Base-by-base conservation (phyloP, 208 protist species). In the Porcisia hertigi region DNA sequence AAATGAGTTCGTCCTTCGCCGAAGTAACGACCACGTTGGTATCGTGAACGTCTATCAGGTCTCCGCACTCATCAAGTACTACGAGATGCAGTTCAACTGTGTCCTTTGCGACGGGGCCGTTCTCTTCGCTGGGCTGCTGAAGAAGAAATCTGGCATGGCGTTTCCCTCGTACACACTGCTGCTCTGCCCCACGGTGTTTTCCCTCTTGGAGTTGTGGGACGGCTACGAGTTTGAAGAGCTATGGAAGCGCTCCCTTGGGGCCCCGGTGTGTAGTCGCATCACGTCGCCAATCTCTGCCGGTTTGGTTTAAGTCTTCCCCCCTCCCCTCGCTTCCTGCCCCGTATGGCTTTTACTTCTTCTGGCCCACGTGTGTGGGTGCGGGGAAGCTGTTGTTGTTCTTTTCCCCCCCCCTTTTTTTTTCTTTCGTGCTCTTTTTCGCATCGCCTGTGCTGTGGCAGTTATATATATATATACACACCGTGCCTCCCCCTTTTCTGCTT, bases 171-270 rank as follows among this genome's bases (percentile, higher is more conserved):
- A 95, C 71, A 86, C 82, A 60, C 72, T 95, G 55, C 73, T 95
- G 59, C 84, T 93, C 82, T 95, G 91, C 75, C 87, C 91, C 0
- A 88, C 79, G n/a, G 82, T 95, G 43, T 90, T 95, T 71, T 75
- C 80, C 52, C 77, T 95, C 67, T 79, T 95, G 71, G 87, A 95
- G 76, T 43, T 95, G 58, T 93, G 88, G 88, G 91, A 95, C 45
- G 86, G 86, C 7, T 95, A 88, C 75, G 87, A 91, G n/a, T 95
- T 93, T 73, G 72, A 92, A 25, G 64, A 83, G 39, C 53, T 75
- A 54, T 88, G 79, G 75, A 72, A 25, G 60, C 78, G 78, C 45
- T 82, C 78, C 23, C 41, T 77, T 5, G 73, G 49, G 20, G 71
- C 67, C 9, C 20, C 39, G 25, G 12, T 57, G 25, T 25, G 39